Evolutionary conservation across 495 filamentous ascomycete genomes (phyloP), one percentile per base, ranked within the genome.

Genomic region (Penicillium samsonianum): DNA sequence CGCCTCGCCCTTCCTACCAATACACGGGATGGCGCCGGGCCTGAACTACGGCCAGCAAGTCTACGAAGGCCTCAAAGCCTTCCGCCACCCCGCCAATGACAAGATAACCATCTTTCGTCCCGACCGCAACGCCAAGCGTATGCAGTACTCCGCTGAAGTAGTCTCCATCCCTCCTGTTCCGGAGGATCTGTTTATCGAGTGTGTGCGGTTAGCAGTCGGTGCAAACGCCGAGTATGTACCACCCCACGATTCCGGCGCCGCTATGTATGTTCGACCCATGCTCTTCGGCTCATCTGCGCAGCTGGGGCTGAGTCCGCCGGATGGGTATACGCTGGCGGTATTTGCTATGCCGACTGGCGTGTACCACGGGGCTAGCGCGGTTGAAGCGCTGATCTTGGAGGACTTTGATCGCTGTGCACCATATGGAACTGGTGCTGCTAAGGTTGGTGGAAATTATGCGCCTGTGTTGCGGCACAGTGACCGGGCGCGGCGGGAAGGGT

Each of bases 41-140:
- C 82, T 96, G 42, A 96, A 96, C 79, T 96, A 96, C 68, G 92
- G 88, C 41, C 89, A 94, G 63, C 92, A 96, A 77, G 92, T 90
- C 46, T 96, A 92, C 80, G 92, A 96, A 64, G 92, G 92, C 10
- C 81, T 96, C 54, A 97, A 96, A 71, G 90, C 92, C 50, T 95
- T 96, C 81, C 90, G 92, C 35, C 80, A 81, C 33, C 76, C 78
- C 35, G 70, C 82, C 57, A 67, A 78, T 61, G 64, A 76, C 52
- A 65, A 73, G 30, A 89, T 96, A 68, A 79, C 83, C 59, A 80
- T 96, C 61, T 96, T 96, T 82, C 89, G 92, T 16, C 89, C 92
- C 0, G 77, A 82, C 59, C 79, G 83, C 59, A 96, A 96, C 68
- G 92, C 92, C 9, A 73, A 64, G n/a, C 89, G 92, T 49, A 83